Percentiles rank a stretch among this genome's conserved stretches.
Evolutionary conservation across 768 basidiomycete species (phyloP).

Genomic region (Holtermannia corniformis): DNA sequence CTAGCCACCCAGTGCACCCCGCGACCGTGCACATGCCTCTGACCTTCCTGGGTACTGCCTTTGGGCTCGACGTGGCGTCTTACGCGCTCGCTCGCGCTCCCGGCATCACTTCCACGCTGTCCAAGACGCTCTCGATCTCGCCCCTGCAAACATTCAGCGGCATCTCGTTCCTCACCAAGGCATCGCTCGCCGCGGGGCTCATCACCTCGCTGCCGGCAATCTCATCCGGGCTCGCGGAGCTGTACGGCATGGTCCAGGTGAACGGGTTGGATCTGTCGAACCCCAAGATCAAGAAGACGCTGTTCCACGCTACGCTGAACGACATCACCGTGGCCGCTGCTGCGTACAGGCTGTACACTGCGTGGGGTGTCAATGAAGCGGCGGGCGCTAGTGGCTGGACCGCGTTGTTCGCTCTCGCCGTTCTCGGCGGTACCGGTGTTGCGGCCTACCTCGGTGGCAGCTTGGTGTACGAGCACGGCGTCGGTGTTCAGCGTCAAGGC

Average conservation of each 20-base stretch:
- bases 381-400: background rate
- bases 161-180: slow-evolving; percentile 31
- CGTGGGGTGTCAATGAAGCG: background rate
- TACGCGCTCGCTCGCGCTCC: background rate
- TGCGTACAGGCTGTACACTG: slow-evolving; percentile 14
- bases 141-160: background rate
- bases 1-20: background rate
- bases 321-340: slow-evolving; percentile 19
- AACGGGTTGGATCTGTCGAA: slow-evolving; percentile 23
- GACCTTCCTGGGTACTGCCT: background rate
- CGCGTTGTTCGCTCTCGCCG: background rate
- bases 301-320: slow-evolving; percentile 35
- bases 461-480: slow-evolving; percentile 38
- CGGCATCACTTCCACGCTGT: background rate
- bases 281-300: slow-evolving; percentile 32
- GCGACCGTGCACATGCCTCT: background rate
- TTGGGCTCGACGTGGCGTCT: background rate
- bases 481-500: slow-evolving; percentile 40
- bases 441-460: slow-evolving; percentile 34
- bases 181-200: slow-evolving; percentile 34
- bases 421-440: background rate
- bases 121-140: background rate
- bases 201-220: slow-evolving; percentile 31
- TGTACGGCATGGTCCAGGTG: slow-evolving; percentile 27
- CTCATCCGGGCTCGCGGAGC: slow-evolving; percentile 35